phyloP scores from a whole-genome alignment of 768 basidiomycete species.

The Trametes punicea region DNA sequence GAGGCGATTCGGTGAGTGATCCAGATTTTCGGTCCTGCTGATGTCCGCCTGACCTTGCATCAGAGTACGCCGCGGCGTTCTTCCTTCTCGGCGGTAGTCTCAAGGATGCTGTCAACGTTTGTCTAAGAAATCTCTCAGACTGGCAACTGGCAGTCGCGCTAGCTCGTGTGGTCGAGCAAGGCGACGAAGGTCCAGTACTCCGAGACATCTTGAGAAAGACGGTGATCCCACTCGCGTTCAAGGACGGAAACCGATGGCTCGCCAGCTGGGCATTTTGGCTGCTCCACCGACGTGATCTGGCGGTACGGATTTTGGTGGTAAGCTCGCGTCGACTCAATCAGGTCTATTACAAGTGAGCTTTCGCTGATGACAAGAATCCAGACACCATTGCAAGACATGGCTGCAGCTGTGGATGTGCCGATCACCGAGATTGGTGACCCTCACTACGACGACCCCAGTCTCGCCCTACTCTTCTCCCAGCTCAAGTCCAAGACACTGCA shows the following conservation, averaged over 20 bases:
- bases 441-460: slow-evolving; percentile 90
- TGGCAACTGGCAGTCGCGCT: slow-evolving; percentile 88
- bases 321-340: slow-evolving; percentile 31
- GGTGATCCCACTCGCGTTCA: slow-evolving; percentile 82
- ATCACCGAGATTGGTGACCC: slow-evolving; percentile 74
- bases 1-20: slow-evolving; percentile 80
- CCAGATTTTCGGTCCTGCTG: neutral
- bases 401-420: slow-evolving; percentile 48
- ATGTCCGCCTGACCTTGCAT: neutral
- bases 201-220: slow-evolving; percentile 64
- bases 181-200: slow-evolving; percentile 77
- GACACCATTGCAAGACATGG: slow-evolving; percentile 78
- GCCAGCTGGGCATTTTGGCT: slow-evolving; percentile 97
- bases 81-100: slow-evolving; percentile 88
- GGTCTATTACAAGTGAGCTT: neutral
- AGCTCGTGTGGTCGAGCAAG: slow-evolving; percentile 79
- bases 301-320: slow-evolving; percentile 88
- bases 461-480: slow-evolving; percentile 87
- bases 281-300: slow-evolving; percentile 80
- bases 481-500: slow-evolving; percentile 89
- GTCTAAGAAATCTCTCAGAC: slow-evolving; percentile 82
- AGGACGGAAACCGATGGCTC: slow-evolving; percentile 87
- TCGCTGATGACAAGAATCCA: slow-evolving; percentile 28
- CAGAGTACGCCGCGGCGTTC: slow-evolving; percentile 98
- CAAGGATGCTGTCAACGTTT: slow-evolving; percentile 90